Evolutionary conservation across 108 stramenopile species (phyloP).

Genomic region (Fistulifera pelliculosa): DNA sequence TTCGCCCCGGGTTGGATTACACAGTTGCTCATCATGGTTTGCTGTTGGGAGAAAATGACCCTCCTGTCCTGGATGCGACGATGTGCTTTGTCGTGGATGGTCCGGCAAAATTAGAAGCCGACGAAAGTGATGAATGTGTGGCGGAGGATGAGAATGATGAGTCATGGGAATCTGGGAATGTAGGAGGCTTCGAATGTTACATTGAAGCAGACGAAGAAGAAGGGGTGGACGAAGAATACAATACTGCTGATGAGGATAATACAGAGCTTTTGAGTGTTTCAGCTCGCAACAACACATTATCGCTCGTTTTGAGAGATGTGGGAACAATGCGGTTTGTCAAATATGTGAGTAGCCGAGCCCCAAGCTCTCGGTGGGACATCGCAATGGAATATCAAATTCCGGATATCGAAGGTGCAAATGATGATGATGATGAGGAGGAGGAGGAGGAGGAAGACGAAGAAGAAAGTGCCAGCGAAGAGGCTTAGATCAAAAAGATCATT

Average conservation of each 20-base stretch:
- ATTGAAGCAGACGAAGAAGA: conserved; percentile 89
- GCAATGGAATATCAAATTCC: conserved; percentile 76
- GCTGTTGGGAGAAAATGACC: conserved; percentile 33
- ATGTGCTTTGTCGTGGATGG: conserved; percentile 64
- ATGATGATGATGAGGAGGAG: conserved; percentile 33
- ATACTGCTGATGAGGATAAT: conserved; percentile 74
- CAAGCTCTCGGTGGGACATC: conserved; percentile 88
- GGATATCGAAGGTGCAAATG: not conserved
- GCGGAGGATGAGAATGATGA: conserved; percentile 40
- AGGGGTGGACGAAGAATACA: conserved; percentile 53
- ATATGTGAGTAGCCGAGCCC: conserved; percentile 84
- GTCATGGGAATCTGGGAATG: conserved; percentile 83
- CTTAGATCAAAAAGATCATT: too few relatives aligned
- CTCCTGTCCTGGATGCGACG: conserved; percentile 83
- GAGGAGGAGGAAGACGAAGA: conserved; percentile 5
- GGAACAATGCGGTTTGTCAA: conserved; percentile 95
- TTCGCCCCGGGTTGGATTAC: conserved; percentile 95
- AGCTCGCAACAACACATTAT: conserved; percentile 87
- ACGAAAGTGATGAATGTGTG: conserved; percentile 6
- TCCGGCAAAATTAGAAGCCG: conserved; percentile 39
- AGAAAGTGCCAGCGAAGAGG: too few relatives aligned
- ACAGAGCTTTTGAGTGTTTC: conserved; percentile 87
- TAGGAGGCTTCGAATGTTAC: conserved; percentile 94
- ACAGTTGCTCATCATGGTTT: conserved; percentile 90
- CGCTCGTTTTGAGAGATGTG: conserved; percentile 86